A percentile compares a stretch with the other conserved stretches of the same genome.
Evolutionary conservation across 2,329 filamentous ascomycete genomes (phyloP).

Genomic region (Laburnicola sp.): DNA sequence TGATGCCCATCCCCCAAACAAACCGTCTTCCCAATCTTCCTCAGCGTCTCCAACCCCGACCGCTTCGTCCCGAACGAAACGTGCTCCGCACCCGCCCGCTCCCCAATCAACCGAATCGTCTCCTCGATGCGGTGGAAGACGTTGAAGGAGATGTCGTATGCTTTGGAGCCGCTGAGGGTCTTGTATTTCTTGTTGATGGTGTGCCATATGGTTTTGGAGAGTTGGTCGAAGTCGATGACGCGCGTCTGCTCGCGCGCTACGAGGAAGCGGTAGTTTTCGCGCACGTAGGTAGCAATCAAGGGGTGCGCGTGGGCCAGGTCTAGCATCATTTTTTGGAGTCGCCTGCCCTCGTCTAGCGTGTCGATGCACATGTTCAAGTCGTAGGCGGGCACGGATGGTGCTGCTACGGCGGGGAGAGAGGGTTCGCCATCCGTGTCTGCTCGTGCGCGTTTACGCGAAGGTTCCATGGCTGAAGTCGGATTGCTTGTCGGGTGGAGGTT

Average conservation of each 20-base stretch:
- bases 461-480: too few relatives aligned
- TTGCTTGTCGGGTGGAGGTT: too few relatives aligned
- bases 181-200: background rate
- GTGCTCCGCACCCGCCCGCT: background rate
- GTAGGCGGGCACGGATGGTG: too few relatives aligned
- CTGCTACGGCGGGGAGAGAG: too few relatives aligned
- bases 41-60: background rate
- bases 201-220: background rate
- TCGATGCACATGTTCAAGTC: too few relatives aligned
- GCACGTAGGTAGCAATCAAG: background rate
- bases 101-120: background rate
- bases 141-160: background rate
- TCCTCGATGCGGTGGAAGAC: background rate
- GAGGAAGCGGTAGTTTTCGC: background rate
- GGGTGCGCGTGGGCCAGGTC: background rate
- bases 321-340: background rate
- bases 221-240: background rate
- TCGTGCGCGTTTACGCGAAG: background rate
- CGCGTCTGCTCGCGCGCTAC: background rate
- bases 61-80: constrained; percentile 6
- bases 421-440: background rate
- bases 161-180: background rate
- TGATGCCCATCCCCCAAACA: background rate
- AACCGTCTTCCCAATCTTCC: background rate
- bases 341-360: too few relatives aligned